Conservation (phyloP, 306 rosid genomes). For the Hippophae rhamnoides region DNA sequence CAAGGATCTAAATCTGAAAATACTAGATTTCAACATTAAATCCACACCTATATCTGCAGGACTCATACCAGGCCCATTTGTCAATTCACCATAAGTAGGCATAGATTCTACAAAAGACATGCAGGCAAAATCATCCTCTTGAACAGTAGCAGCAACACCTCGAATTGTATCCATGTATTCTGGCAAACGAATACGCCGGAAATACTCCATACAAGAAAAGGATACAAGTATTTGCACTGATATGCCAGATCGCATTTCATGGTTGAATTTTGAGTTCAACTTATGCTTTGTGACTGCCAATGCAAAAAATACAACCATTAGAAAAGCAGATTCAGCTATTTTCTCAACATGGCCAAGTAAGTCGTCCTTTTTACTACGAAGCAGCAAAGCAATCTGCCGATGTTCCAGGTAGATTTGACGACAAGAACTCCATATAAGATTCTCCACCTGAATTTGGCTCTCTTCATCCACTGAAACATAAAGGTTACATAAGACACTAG, state of each 20-base stretch:
- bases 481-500: slow-evolving; percentile 61
- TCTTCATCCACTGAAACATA: slow-evolving; percentile 58
- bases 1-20: background rate
- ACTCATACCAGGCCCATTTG: slow-evolving; percentile 57
- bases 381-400: slow-evolving; percentile 44
- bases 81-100: slow-evolving; percentile 64
- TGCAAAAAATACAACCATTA: slow-evolving; percentile 83
- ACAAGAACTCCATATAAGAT: slow-evolving; percentile 68
- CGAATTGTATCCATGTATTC: slow-evolving; percentile 89
- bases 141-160: slow-evolving; percentile 62
- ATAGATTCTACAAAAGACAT: slow-evolving; percentile 56
- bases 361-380: slow-evolving; percentile 41
- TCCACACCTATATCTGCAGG: slow-evolving; percentile 1
- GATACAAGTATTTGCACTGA: slow-evolving; percentile 61
- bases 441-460: slow-evolving; percentile 50
- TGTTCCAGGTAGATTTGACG: slow-evolving; percentile 51
- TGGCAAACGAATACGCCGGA: slow-evolving; percentile 78
- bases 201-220: slow-evolving; percentile 79
- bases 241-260: slow-evolving; percentile 40
- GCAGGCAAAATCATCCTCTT: slow-evolving; percentile 63
- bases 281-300: slow-evolving; percentile 70
- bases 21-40: background rate
- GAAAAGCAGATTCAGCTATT: slow-evolving; percentile 78
- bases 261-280: slow-evolving; percentile 38
- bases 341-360: slow-evolving; percentile 51